phyloP scores from a whole-genome alignment of 2,329 filamentous ascomycete genomes.

The Botryotinia narcissicola region DNA sequence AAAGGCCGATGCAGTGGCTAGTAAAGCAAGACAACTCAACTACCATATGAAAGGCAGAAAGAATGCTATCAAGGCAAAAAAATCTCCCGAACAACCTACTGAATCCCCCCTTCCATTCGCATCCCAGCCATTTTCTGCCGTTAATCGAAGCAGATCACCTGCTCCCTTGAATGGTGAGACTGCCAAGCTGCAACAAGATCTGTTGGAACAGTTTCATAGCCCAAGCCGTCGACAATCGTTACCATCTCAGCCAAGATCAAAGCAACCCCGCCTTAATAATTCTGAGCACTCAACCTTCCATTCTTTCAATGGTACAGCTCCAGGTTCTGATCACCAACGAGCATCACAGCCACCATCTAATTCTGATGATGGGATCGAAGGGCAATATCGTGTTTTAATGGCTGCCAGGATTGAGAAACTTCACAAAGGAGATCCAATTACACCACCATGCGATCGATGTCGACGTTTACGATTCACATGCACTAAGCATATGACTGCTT shows the following conservation, averaged over 20 bases:
- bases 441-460: constrained; percentile 83
- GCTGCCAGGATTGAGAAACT: constrained; percentile 73
- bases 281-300: constrained; percentile 19
- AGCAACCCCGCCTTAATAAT: constrained; percentile 23
- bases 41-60: constrained; percentile 74
- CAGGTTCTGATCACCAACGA: constrained; percentile 32
- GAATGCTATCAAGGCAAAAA: constrained; percentile 66
- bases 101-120: constrained; percentile 25
- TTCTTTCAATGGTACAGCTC: constrained; percentile 23
- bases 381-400: constrained; percentile 59
- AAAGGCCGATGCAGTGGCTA: constrained; percentile 72
- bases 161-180: constrained; percentile 28
- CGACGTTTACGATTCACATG: constrained; percentile 77
- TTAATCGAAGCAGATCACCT: constrained; percentile 43
- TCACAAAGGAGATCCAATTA: constrained; percentile 68
- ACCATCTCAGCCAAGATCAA: constrained; percentile 27
- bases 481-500: constrained; percentile 81
- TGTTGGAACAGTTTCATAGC: constrained; percentile 53
- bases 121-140: constrained; percentile 34
- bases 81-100: constrained; percentile 43
- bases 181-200: constrained; percentile 48
- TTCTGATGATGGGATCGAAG: constrained; percentile 33
- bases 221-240: constrained; percentile 28
- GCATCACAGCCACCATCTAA: constrained; percentile 28
- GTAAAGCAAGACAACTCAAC: constrained; percentile 73